These are phyloP conservation scores for Carex scoparia DNA, from an alignment of 176 grass and related monocot genomes.

Conservation along the genomic window DNA sequence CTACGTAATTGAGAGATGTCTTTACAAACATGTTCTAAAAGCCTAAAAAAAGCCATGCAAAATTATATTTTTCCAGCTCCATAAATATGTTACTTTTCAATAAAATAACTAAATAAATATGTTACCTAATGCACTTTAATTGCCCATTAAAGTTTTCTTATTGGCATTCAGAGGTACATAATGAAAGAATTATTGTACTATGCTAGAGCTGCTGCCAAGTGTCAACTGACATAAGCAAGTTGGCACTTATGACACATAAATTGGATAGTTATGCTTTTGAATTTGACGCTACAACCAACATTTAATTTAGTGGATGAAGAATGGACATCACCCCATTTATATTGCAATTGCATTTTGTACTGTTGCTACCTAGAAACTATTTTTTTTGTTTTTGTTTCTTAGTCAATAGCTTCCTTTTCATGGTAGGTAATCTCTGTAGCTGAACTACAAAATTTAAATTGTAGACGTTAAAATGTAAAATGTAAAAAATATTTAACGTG, in stretches of 20 bases:
- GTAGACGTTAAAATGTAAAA: too few species aligned
- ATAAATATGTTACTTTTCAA: background rate
- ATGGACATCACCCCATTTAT: background rate
- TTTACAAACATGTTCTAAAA: background rate
- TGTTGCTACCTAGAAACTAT: background rate
- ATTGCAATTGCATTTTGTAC: background rate
- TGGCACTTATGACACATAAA: background rate
- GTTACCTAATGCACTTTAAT: background rate
- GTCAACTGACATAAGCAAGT: background rate
- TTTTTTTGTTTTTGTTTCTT: background rate
- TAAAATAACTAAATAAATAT: background rate
- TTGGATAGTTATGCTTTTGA: background rate
- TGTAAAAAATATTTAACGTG: too few species aligned
- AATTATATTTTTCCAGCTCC: background rate
- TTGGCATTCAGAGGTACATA: background rate
- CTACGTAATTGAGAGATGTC: background rate
- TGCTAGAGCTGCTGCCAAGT: background rate
- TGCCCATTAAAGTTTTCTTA: background rate
- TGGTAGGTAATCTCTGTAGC: too few species aligned
- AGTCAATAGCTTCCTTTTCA: background rate
- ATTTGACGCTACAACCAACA: background rate
- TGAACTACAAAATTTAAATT: too few species aligned
- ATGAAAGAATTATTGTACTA: background rate
- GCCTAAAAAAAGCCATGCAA: background rate
- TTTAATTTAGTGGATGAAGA: background rate